A percentile compares a stretch with the other conserved stretches of the same genome.
These are phyloP conservation scores for Hypoxylon sp. DNA, from an alignment of 2,329 filamentous ascomycete genomes.

Conservation along the genomic window DNA sequence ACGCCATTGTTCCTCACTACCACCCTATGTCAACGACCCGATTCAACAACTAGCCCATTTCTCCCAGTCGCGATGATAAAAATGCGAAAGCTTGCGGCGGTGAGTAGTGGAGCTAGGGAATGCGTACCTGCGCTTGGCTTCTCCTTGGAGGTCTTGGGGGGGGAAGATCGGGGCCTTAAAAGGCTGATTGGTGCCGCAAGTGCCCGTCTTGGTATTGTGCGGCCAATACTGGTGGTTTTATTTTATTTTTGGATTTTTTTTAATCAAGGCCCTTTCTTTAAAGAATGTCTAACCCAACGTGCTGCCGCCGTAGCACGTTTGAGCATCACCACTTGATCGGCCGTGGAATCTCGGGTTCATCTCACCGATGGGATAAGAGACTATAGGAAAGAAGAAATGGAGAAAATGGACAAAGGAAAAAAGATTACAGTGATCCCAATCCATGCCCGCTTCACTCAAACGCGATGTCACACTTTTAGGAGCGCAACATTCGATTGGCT, in stretches of 20 bases:
- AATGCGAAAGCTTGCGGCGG: not conserved
- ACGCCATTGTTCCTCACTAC: slow-evolving; percentile 39
- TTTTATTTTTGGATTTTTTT: slow-evolving; percentile 2
- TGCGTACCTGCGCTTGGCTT: slow-evolving; percentile 34
- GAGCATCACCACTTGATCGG: slow-evolving; percentile 12
- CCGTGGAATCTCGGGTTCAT: slow-evolving; percentile 24
- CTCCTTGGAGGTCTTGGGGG: slow-evolving; percentile 28
- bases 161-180: slow-evolving; percentile 21
- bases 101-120: slow-evolving; percentile 3
- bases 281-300: not conserved
- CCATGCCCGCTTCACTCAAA: slow-evolving; percentile 27
- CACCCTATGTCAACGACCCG: slow-evolving; percentile 5
- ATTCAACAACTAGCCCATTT: not conserved
- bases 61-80: not conserved
- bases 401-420: slow-evolving; percentile 11
- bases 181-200: slow-evolving; percentile 22
- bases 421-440: slow-evolving; percentile 21
- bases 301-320: slow-evolving; percentile 12
- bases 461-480: slow-evolving; percentile 36
- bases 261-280: not conserved
- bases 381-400: slow-evolving; percentile 8
- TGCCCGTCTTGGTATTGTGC: slow-evolving; percentile 19
- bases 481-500: slow-evolving; percentile 40
- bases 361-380: slow-evolving; percentile 23
- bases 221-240: not conserved